phyloP scores from a whole-genome alignment of 352 stramenopile species.

The Phytophthora ramorum region DNA sequence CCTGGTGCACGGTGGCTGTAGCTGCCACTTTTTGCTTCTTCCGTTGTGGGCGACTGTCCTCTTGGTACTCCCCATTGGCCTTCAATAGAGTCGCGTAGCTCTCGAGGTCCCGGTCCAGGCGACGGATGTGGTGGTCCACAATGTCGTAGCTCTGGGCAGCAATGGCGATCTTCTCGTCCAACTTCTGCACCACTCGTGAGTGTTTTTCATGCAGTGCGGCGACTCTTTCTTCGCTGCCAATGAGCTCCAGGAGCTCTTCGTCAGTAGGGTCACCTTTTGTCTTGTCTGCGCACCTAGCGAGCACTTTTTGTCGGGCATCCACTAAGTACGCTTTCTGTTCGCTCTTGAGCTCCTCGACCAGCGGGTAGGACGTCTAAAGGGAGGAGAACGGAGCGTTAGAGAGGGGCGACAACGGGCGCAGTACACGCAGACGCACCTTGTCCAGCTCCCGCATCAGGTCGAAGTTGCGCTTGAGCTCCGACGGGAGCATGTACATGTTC shows the following conservation, averaged over 20 bases:
- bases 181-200: constrained; percentile 80
- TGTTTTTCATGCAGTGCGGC: constrained; percentile 57
- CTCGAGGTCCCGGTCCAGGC: constrained; percentile 80
- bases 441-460: constrained; percentile 90
- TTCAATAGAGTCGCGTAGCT: constrained; percentile 76
- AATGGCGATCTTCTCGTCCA: constrained; percentile 91
- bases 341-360: constrained; percentile 77
- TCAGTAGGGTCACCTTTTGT: constrained; percentile 62
- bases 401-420: not conserved
- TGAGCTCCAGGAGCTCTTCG: constrained; percentile 67
- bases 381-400: constrained; percentile 4
- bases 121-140: constrained; percentile 87
- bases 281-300: constrained; percentile 62
- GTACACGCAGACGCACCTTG: constrained; percentile 55
- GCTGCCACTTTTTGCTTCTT: constrained; percentile 63
- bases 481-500: constrained; percentile 91
- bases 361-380: constrained; percentile 70
- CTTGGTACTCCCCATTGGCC: constrained; percentile 81
- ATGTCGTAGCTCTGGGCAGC: constrained; percentile 88
- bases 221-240: constrained; percentile 45
- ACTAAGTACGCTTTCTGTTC: constrained; percentile 73
- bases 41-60: constrained; percentile 57
- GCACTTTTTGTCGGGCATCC: constrained; percentile 64
- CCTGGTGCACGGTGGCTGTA: constrained; percentile 22
- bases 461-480: constrained; percentile 91